These are phyloP conservation scores for Globisporangium viniferum DNA, from an alignment of 352 stramenopile genomes.

Conservation along the genomic window DNA sequence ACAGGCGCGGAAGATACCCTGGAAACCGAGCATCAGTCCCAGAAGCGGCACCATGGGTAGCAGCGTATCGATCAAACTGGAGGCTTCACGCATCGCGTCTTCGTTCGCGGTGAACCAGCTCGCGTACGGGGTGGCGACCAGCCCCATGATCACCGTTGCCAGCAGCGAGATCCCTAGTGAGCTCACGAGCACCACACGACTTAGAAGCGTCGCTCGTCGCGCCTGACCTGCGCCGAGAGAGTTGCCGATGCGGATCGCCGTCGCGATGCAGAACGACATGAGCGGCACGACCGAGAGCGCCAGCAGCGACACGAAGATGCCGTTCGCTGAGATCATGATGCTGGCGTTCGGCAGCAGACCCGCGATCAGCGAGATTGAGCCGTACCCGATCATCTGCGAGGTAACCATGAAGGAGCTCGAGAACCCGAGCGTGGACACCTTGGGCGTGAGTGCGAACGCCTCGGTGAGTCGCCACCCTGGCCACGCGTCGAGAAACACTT, in stretches of 20 bases:
- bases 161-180: constrained; percentile 11
- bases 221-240: constrained; percentile 27
- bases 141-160: constrained; percentile 21
- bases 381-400: constrained; percentile 22
- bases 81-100: constrained; percentile 1
- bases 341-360: constrained; percentile 32
- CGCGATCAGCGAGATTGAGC: constrained; percentile 19
- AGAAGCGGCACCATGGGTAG: constrained; percentile 14
- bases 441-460: constrained; percentile 14
- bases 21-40: constrained; percentile 12
- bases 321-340: constrained; percentile 31
- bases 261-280: constrained; percentile 24
- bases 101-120: constrained; percentile 17
- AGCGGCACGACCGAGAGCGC: constrained; percentile 31
- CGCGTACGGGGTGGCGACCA: constrained; percentile 17
- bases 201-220: constrained; percentile 20
- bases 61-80: constrained; percentile 3
- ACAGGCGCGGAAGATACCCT: constrained; percentile 20
- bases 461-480: constrained; percentile 17
- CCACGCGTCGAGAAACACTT: constrained; percentile 20
- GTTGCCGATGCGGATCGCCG: constrained; percentile 36
- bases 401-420: constrained; percentile 17
- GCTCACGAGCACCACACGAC: constrained; percentile 19
- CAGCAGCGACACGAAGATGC: constrained; percentile 30
- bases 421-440: constrained; percentile 16